Conservation (phyloP, 2,329 filamentous ascomycete species). For the Talaromyces rugulosus region DNA sequence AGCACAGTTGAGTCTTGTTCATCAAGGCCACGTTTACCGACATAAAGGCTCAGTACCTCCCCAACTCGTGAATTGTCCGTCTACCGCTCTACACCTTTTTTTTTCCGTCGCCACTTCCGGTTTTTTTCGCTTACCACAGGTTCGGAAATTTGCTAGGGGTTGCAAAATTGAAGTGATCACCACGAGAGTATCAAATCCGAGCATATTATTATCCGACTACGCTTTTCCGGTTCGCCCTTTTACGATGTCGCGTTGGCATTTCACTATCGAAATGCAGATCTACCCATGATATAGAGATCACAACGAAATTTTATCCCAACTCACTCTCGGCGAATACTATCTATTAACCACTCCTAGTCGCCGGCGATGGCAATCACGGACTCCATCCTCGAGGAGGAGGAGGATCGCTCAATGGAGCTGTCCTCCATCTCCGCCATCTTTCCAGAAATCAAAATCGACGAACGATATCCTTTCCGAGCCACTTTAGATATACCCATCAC, state of each 20-base stretch:
- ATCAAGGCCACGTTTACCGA: slow-evolving; percentile 2
- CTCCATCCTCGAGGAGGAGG: slow-evolving; percentile 37
- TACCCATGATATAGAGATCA: not conserved
- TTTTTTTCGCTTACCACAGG: not conserved
- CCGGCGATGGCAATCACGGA: slow-evolving; percentile 5
- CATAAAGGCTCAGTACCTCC: slow-evolving; percentile 6
- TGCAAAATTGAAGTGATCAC: not conserved
- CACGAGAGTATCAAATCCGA: not conserved
- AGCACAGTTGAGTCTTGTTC: not conserved
- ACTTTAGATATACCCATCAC: slow-evolving; percentile 54
- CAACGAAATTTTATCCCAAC: not conserved
- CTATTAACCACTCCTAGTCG: not conserved
- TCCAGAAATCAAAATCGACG: slow-evolving; percentile 54
- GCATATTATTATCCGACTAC: not conserved
- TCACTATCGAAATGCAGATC: not conserved
- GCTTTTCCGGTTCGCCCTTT: not conserved
- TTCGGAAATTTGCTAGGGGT: not conserved
- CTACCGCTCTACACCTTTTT: slow-evolving; percentile 2
- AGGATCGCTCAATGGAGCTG: slow-evolving; percentile 59
- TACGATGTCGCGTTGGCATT: slow-evolving; percentile 8
- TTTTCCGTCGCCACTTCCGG: slow-evolving; percentile 8
- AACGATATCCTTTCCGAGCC: slow-evolving; percentile 44
- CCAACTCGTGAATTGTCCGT: slow-evolving; percentile 1
- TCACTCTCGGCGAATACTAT: not conserved
- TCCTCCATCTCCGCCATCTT: slow-evolving; percentile 59